Percentiles rank a stretch among this genome's conserved stretches.
phyloP scores from a whole-genome alignment of 1,284 basidiomycete genomes.

The Volvariella volvacea region DNA sequence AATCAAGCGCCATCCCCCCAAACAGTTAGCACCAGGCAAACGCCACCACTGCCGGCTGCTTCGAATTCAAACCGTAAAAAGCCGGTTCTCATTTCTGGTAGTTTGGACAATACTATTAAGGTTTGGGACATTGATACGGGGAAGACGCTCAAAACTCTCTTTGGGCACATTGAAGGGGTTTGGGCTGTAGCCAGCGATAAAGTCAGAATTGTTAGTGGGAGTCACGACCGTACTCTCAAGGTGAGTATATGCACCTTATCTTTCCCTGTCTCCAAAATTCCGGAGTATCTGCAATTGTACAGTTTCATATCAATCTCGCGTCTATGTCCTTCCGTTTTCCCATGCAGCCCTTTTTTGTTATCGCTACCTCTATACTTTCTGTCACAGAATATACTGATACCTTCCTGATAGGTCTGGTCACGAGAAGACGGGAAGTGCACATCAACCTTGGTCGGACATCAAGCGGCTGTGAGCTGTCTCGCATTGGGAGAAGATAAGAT shows the following conservation, averaged over 20 bases:
- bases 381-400: conserved; percentile 5
- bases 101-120: conserved; percentile 94
- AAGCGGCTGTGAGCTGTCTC: conserved; percentile 89
- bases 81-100: conserved; percentile 84
- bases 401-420: conserved; percentile 72
- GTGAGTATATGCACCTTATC: conserved; percentile 38
- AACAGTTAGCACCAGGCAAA: too few relatives aligned
- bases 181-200: conserved; percentile 95
- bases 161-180: conserved; percentile 96
- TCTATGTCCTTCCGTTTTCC: too few relatives aligned
- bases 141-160: conserved; percentile 77
- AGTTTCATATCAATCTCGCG: too few relatives aligned
- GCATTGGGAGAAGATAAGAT: conserved; percentile 93
- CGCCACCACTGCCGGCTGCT: neutral
- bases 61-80: conserved; percentile 30
- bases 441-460: conserved; percentile 90
- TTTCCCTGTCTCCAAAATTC: conserved; percentile 6
- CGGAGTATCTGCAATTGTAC: too few relatives aligned
- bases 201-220: conserved; percentile 85
- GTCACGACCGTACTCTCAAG: conserved; percentile 91
- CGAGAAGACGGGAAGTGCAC: conserved; percentile 85
- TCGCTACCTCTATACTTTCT: neutral
- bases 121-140: conserved; percentile 94
- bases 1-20: too few relatives aligned
- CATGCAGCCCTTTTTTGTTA: neutral